Conservation (phyloP, 192 early-diverging fungal genomes). For the Phlyctochytrium planicorne region DNA sequence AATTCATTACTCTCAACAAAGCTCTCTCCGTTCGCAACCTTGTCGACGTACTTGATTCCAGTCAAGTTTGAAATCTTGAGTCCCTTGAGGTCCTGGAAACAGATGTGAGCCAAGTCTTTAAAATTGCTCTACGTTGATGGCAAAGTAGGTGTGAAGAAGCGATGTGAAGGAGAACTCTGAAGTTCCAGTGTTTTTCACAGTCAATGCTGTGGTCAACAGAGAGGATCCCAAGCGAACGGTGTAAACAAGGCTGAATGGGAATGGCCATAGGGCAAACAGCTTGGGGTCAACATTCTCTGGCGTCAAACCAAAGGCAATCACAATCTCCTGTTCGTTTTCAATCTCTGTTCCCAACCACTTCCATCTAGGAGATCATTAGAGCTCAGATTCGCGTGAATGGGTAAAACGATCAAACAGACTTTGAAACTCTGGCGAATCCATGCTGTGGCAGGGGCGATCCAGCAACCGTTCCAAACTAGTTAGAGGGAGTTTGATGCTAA, state of each 20-base stretch:
- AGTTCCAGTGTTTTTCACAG: conserved; percentile 72
- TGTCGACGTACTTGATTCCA: conserved; percentile 69
- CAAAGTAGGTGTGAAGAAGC: conserved; percentile 92
- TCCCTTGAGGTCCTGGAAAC: conserved; percentile 54
- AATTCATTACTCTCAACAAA: conserved; percentile 31
- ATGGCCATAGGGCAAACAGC: conserved; percentile 61
- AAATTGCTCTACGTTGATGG: conserved; percentile 32
- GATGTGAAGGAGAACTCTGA: conserved; percentile 77
- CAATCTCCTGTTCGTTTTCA: conserved; percentile 48
- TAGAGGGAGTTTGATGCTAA: conserved; percentile 51
- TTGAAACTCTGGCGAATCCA: conserved; percentile 34
- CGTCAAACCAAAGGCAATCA: conserved; percentile 56
- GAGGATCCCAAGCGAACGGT: conserved; percentile 71
- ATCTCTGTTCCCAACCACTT: conserved; percentile 45
- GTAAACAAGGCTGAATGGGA: conserved; percentile 73
- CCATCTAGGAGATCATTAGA: conserved; percentile 40
- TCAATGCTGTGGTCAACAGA: conserved; percentile 65
- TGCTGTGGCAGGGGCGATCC: conserved; percentile 29
- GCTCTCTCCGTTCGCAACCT: conserved; percentile 48
- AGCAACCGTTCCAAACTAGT: conserved; percentile 6
- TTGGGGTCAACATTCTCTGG: conserved; percentile 55
- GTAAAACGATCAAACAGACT: not conserved
- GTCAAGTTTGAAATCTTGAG: conserved; percentile 66
- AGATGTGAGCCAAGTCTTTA: not conserved
- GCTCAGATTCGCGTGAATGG: not conserved